Conservation (phyloP, 306 rosid genomes). For the Amphicarpaea edgeworthii region DNA sequence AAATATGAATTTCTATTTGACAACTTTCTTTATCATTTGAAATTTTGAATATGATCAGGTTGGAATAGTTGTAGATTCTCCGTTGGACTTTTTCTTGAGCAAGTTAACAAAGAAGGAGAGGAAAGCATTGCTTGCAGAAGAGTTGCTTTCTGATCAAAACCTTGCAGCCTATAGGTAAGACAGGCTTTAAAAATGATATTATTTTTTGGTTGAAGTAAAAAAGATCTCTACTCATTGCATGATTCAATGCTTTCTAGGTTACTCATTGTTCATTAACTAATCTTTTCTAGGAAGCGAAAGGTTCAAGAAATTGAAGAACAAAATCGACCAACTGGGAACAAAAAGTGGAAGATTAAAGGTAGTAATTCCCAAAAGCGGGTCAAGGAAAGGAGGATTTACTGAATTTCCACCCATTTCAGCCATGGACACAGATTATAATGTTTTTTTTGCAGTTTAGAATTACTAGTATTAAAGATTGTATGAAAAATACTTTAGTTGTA, state of each 20-base stretch:
- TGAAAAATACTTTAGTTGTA: not conserved
- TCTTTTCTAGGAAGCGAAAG: slow-evolving; percentile 57
- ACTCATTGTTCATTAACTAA: slow-evolving; percentile 6
- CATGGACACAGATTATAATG: not conserved
- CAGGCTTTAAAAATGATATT: no score
- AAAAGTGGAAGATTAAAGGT: slow-evolving; percentile 83
- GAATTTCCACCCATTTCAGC: slow-evolving; percentile 1
- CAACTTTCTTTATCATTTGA: no score
- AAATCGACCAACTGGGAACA: slow-evolving; percentile 70
- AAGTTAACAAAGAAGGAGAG: slow-evolving; percentile 88
- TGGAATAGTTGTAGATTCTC: slow-evolving; percentile 76
- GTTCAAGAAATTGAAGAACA: slow-evolving; percentile 44
- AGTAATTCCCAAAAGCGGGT: slow-evolving; percentile 63
- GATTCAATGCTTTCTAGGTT: no score
- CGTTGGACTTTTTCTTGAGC: slow-evolving; percentile 68
- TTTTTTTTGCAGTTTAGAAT: slow-evolving; percentile 2
- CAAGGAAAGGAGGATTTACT: slow-evolving; percentile 68
- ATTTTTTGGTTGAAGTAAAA: no score
- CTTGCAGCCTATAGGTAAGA: slow-evolving; percentile 15
- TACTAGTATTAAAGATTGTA: not conserved
- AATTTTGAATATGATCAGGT: slow-evolving; percentile 56
- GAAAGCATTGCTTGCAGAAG: slow-evolving; percentile 64
- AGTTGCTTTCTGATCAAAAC: no score
- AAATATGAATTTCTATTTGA: slow-evolving; percentile 8
- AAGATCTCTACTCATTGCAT: no score